Base-by-base conservation (phyloP, 176 grass and related monocot genomes). In the Oropetium thomaeum region DNA sequence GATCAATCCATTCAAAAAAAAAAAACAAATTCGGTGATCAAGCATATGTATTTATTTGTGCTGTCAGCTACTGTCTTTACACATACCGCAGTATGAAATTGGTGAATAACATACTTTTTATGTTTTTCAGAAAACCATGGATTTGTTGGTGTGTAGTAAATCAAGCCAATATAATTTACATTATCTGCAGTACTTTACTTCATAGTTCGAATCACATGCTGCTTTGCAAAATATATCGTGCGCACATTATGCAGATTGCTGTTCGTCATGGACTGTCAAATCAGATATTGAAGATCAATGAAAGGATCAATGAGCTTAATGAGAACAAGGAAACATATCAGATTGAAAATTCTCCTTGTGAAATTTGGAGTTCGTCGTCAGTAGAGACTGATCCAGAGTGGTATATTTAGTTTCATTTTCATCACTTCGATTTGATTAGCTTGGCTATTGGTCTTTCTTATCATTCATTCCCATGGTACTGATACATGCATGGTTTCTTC, bases 211-310 rank as follows among this genome's bases (percentile, higher is more conserved):
- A 23, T 13, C 47, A 5, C 60, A 20, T 65, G 22, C 1, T 14
- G 15, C n/a, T 34, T 23, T 45, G 57, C 53, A 52, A 53, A 59
- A 38, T 59, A 67, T 67, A 51, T 13, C 27, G 19, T n/a, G 20
- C 58, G 35, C 38, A 76, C 17, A 2, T 70, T 84, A 13, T 33
- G 60, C 69, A 85, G 83, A 26, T 85, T 65, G 25, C 17, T 51
- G 69, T 85, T 51, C 76, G 83, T 14, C 83, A 73, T 79, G 83
- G 76, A 10, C 25, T 85, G 23, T 85, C 76, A 48, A 73, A 25
- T 30, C 76, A 85, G 76, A 67, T 85, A 73, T 12, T 64, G 33
- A 85, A 85, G 69, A 85, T 85, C 76, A 85, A 85, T 31, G 83
- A 85, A 85, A 79, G 83, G 76, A 85, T 85, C 2, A 19, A 67